Evolutionary conservation across 306 rosid species (phyloP).

Genomic region (Ammopiptanthus mongolicus): DNA sequence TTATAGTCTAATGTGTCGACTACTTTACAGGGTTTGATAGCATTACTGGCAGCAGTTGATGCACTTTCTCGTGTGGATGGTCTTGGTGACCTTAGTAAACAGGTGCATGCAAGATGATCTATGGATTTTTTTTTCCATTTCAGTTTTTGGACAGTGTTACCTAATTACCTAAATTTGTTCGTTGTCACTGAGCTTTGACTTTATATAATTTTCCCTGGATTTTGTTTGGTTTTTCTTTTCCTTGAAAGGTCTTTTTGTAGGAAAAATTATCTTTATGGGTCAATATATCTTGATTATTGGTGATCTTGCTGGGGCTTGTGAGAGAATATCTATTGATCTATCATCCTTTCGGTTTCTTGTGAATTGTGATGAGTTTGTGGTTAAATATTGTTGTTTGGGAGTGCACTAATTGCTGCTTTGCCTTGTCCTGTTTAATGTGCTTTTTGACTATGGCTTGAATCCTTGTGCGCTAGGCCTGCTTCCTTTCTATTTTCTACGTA

Average conservation of each 20-base stretch:
- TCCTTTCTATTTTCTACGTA: not conserved
- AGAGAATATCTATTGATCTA: conserved; percentile 9
- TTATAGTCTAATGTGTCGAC: conserved; percentile 14
- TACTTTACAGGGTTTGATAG: conserved; percentile 66
- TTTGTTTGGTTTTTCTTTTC: not conserved
- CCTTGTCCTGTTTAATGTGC: not conserved
- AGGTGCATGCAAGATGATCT: conserved; percentile 46
- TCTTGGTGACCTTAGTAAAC: conserved; percentile 58
- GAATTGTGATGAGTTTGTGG: not conserved
- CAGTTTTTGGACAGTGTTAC: conserved; percentile 2
- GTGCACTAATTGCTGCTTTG: not conserved
- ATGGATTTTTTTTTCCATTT: not conserved
- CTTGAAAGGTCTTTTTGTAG: not conserved
- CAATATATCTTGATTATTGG: not conserved
- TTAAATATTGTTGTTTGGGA: not conserved
- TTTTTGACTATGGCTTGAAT: not conserved
- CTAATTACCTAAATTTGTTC: conserved; percentile 9
- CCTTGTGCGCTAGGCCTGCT: not conserved
- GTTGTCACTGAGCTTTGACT: not conserved
- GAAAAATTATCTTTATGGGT: not conserved
- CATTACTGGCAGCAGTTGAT: conserved; percentile 78
- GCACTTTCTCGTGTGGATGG: conserved; percentile 70
- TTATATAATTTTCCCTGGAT: not conserved
- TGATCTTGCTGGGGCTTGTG: not conserved
- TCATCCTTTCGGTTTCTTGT: conserved; percentile 12